Evolutionary conservation across 208 protist genomes (phyloP).

Genomic region (Crithidia sp.): DNA sequence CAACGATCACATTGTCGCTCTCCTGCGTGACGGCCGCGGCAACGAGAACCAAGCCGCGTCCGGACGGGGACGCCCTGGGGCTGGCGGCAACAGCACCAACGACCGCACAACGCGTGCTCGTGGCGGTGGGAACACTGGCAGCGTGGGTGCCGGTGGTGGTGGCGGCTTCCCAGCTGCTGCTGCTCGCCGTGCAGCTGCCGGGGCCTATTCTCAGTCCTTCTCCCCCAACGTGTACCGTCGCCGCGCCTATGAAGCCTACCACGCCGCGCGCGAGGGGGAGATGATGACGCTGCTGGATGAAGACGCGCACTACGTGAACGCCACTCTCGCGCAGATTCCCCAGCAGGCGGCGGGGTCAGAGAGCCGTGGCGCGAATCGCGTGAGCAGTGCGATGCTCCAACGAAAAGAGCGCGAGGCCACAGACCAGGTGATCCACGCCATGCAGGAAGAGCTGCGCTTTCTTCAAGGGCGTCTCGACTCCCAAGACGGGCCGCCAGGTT

Average conservation of each 20-base stretch:
- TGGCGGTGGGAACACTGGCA: neutral
- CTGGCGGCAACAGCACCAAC: no score
- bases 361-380: neutral
- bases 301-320: slow-evolving; percentile 32
- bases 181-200: neutral
- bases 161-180: neutral
- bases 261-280: slow-evolving; percentile 30
- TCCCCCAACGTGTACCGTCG: neutral
- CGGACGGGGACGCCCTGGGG: neutral
- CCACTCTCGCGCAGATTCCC: slow-evolving; percentile 4
- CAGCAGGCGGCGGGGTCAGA: neutral
- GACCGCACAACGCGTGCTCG: neutral
- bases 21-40: slow-evolving; percentile 24
- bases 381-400: slow-evolving; percentile 6
- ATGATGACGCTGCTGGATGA: slow-evolving; percentile 35
- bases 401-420: slow-evolving; percentile 42
- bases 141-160: neutral
- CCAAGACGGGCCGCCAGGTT: neutral
- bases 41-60: neutral
- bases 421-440: slow-evolving; percentile 39
- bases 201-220: neutral
- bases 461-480: slow-evolving; percentile 13
- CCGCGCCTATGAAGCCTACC: slow-evolving; percentile 12
- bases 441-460: slow-evolving; percentile 41
- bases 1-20: slow-evolving; percentile 51